These are phyloP conservation scores for Termitomyces sp. DNA, from an alignment of 768 basidiomycete genomes.

Conservation along the genomic window DNA sequence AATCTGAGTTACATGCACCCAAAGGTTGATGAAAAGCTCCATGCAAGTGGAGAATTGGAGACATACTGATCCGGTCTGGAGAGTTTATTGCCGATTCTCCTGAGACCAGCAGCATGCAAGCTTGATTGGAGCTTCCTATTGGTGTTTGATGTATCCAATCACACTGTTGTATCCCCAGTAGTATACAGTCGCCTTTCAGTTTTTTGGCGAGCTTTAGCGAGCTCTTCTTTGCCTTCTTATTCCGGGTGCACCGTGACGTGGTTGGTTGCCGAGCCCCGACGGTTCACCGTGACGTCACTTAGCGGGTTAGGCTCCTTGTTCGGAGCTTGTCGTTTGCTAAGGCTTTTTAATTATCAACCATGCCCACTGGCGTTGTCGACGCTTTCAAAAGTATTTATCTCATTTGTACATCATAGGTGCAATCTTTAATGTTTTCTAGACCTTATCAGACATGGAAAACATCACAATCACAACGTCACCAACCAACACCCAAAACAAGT, in stretches of 20 bases:
- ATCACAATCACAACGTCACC: slow-evolving; percentile 41
- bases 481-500: slow-evolving; percentile 17
- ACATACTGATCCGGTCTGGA: not conserved
- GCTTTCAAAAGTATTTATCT: slow-evolving; percentile 75
- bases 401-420: not conserved
- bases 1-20: not conserved
- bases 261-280: not conserved
- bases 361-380: slow-evolving; percentile 73
- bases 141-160: not conserved
- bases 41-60: not conserved
- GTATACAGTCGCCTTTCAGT: not conserved
- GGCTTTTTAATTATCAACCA: slow-evolving; percentile 18
- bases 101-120: not conserved
- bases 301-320: slow-evolving; percentile 8
- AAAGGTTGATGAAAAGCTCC: not conserved
- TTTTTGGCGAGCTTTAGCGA: not conserved
- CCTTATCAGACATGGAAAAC: slow-evolving; percentile 79
- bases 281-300: slow-evolving; percentile 13
- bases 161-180: not conserved
- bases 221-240: not conserved
- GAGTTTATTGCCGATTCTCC: not conserved
- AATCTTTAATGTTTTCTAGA: slow-evolving; percentile 35
- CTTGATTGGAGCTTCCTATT: not conserved
- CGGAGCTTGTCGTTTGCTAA: slow-evolving; percentile 2
- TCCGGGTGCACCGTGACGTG: not conserved